Percentiles rank a stretch among this genome's conserved stretches.
Evolutionary conservation across 2,329 filamentous ascomycete genomes (phyloP).

Genomic region (Epichloe hybrida): DNA sequence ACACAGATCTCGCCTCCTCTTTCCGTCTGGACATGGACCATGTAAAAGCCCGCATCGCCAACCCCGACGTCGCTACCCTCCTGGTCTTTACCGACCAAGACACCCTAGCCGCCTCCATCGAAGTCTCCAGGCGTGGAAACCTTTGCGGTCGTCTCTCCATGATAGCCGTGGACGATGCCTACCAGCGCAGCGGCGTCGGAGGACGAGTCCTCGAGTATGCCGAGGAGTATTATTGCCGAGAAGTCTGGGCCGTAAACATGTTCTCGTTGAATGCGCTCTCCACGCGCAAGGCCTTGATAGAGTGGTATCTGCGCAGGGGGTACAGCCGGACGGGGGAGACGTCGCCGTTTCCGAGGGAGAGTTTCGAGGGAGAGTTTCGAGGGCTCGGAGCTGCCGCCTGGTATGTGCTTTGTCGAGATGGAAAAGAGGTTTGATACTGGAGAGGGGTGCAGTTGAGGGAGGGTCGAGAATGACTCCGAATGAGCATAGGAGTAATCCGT

Average conservation of each 20-base stretch:
- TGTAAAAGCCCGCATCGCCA: conserved; percentile 3
- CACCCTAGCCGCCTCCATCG: conserved; percentile 9
- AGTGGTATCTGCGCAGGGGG: conserved; percentile 23
- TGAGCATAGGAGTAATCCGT: too few species aligned
- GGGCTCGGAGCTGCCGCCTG: conserved; percentile 12
- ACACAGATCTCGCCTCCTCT: background rate
- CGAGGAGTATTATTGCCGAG: conserved; percentile 19
- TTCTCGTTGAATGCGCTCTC: conserved; percentile 21
- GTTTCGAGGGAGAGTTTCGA: conserved; percentile 7
- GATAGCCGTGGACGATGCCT: conserved; percentile 19
- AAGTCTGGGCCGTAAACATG: conserved; percentile 14
- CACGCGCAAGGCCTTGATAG: conserved; percentile 18
- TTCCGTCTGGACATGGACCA: conserved; percentile 2
- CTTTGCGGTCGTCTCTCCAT: conserved; percentile 18
- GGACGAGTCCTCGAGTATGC: conserved; percentile 17
- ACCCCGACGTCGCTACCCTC: conserved; percentile 6
- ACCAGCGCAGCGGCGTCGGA: conserved; percentile 21
- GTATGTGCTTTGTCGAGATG: conserved; percentile 22
- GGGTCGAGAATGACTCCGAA: too few species aligned
- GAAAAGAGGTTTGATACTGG: conserved; percentile 15
- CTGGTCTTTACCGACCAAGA: background rate
- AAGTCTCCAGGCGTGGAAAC: conserved; percentile 13
- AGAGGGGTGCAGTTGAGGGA: too few species aligned
- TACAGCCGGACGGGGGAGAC: conserved; percentile 21
- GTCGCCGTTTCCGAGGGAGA: conserved; percentile 18